Conservation (phyloP, 78 protist genomes). For the Dictyostelium citrinum region DNA sequence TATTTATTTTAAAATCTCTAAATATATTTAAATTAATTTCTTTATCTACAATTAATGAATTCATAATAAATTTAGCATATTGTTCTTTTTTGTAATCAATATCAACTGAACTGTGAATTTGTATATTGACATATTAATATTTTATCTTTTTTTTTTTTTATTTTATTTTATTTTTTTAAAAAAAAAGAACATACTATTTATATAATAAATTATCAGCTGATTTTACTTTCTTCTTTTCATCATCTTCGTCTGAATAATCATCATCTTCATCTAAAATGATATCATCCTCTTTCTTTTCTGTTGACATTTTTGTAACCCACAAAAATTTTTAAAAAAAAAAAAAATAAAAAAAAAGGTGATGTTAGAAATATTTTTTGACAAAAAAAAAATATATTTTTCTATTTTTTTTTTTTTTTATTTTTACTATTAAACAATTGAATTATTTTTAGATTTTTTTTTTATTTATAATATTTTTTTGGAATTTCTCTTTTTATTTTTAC, state of each 20-base stretch:
- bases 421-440: not conserved
- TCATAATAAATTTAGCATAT: slow-evolving; percentile 36
- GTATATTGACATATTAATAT: not conserved
- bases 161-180: too few species aligned
- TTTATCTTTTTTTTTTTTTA: not conserved
- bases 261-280: slow-evolving; percentile 30
- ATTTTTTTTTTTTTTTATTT: not conserved
- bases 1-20: slow-evolving; percentile 29
- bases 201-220: slow-evolving; percentile 4
- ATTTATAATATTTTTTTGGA: not conserved
- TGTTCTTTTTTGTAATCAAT: slow-evolving; percentile 30
- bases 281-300: slow-evolving; percentile 8
- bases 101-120: not conserved
- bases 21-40: slow-evolving; percentile 66
- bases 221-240: not conserved
- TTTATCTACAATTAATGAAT: slow-evolving; percentile 52
- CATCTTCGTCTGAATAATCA: slow-evolving; percentile 58
- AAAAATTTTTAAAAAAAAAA: not conserved
- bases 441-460: not conserved
- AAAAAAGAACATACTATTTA: not conserved
- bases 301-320: not conserved
- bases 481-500: slow-evolving; percentile 78
- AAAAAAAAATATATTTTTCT: not conserved
- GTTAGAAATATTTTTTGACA: not conserved
- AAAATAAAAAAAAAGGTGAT: not conserved